Conservation (phyloP, 2,329 filamentous ascomycete species). For the Pleurostoma richardsiae region DNA sequence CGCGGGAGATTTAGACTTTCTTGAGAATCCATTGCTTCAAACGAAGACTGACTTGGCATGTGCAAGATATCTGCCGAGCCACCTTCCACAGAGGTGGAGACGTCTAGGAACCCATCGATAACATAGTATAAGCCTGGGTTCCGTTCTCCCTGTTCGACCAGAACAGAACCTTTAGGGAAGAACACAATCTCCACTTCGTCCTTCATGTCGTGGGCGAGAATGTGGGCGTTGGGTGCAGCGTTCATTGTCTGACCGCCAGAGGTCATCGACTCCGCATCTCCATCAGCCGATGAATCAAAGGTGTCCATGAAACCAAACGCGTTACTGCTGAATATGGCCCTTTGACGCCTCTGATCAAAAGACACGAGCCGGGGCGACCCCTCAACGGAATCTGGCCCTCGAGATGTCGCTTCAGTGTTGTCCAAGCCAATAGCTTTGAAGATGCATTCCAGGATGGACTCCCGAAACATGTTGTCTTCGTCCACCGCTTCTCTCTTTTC, state of each 20-base stretch:
- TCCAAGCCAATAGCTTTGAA: constrained; percentile 88
- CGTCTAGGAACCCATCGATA: constrained; percentile 92
- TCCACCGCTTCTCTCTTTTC: constrained; percentile 78
- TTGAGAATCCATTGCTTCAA: constrained; percentile 26
- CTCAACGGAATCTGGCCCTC: constrained; percentile 71
- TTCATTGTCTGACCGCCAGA: constrained; percentile 61
- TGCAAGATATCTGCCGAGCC: constrained; percentile 33
- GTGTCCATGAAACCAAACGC: constrained; percentile 90
- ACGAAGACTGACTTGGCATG: constrained; percentile 25
- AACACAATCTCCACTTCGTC: constrained; percentile 96
- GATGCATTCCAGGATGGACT: constrained; percentile 90
- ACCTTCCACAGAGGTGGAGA: constrained; percentile 75
- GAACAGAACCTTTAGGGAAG: constrained; percentile 88
- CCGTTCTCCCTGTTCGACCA: constrained; percentile 95
- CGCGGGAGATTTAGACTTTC: constrained; percentile 14
- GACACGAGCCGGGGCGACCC: constrained; percentile 81
- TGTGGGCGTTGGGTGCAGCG: constrained; percentile 59
- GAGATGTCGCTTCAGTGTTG: constrained; percentile 57
- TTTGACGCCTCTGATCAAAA: constrained; percentile 76
- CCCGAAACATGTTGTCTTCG: constrained; percentile 83
- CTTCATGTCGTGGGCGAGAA: constrained; percentile 72
- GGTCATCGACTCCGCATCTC: constrained; percentile 80
- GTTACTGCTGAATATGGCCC: constrained; percentile 71
- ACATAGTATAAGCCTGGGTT: constrained; percentile 97
- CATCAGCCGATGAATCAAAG: constrained; percentile 71